These are phyloP conservation scores for Hygrocybe punicea DNA, from an alignment of 768 basidiomycete species.

Conservation along the genomic window DNA sequence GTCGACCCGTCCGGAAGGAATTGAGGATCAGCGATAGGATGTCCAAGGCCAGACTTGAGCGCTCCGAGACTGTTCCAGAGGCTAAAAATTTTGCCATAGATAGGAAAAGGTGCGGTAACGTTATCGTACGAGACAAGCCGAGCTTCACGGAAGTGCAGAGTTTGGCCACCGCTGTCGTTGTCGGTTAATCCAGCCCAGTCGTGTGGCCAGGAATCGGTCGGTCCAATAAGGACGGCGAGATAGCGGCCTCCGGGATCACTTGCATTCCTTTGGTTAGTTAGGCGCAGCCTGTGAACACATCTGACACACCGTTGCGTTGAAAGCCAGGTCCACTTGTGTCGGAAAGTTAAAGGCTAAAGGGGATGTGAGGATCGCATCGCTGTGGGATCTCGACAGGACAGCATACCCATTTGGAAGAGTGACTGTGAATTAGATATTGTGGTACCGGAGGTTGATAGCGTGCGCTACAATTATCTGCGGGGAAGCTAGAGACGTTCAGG, in stretches of 20 bases:
- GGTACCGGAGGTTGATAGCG: neutral
- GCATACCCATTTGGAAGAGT: neutral
- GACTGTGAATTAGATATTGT: neutral
- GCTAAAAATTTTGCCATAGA: neutral
- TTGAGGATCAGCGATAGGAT: slow-evolving; percentile 2
- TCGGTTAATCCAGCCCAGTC: neutral
- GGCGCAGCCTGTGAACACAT: too few species aligned
- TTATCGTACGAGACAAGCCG: neutral
- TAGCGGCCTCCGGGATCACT: neutral
- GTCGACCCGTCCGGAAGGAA: neutral
- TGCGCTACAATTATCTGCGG: neutral
- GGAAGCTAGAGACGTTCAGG: neutral
- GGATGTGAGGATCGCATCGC: neutral
- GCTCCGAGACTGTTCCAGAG: neutral
- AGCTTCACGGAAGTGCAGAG: neutral
- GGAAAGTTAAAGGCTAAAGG: neutral
- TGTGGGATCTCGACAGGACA: neutral
- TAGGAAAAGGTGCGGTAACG: neutral
- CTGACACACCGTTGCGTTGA: neutral
- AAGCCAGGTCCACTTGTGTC: neutral
- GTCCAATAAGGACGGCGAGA: neutral
- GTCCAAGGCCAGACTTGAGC: neutral
- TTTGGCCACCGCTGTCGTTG: neutral
- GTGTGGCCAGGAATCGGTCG: neutral
- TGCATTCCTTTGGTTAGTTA: neutral